These are phyloP conservation scores for Penicillium glabrum DNA, from an alignment of 2,329 filamentous ascomycete species.

Conservation along the genomic window DNA sequence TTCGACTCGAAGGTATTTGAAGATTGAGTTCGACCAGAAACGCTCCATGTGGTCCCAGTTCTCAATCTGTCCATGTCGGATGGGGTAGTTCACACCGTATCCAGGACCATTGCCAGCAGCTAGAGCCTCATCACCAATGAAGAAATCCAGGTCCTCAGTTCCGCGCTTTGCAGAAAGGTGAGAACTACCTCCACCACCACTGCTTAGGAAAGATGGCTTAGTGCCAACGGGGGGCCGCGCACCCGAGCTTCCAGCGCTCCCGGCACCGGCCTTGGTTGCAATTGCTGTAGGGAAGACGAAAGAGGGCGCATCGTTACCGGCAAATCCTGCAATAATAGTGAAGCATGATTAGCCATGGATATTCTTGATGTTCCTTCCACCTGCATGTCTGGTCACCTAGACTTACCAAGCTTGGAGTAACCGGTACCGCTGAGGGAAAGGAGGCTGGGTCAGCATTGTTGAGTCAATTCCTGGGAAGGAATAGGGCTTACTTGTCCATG, in stretches of 20 bases:
- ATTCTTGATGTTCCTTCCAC: background rate
- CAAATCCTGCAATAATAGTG: constrained; percentile 68
- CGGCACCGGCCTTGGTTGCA: constrained; percentile 79
- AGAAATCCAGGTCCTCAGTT: constrained; percentile 97
- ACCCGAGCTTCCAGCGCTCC: constrained; percentile 70
- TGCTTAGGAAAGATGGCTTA: constrained; percentile 93
- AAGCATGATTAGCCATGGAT: background rate
- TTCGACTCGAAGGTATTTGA: constrained; percentile 97
- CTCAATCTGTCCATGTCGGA: constrained; percentile 96
- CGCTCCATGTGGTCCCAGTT: constrained; percentile 99
- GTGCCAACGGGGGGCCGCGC: constrained; percentile 88
- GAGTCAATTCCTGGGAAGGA: constrained; percentile 14
- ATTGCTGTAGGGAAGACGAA: constrained; percentile 99
- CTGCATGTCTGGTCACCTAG: background rate
- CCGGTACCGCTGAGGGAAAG: constrained; percentile 78
- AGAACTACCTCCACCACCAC: constrained; percentile 77
- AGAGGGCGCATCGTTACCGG: constrained; percentile 97
- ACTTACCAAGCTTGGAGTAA: constrained; percentile 94
- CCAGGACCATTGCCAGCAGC: constrained; percentile 80
- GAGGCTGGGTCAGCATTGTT: constrained; percentile 18
- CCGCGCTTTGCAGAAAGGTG: constrained; percentile 90
- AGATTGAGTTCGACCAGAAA: constrained; percentile 99
- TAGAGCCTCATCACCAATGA: constrained; percentile 96
- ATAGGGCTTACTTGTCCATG: constrained; percentile 96
- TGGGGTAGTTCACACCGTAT: constrained; percentile 96